phyloP scores from a whole-genome alignment of 345 rosid species.

The Balakata baccata region DNA sequence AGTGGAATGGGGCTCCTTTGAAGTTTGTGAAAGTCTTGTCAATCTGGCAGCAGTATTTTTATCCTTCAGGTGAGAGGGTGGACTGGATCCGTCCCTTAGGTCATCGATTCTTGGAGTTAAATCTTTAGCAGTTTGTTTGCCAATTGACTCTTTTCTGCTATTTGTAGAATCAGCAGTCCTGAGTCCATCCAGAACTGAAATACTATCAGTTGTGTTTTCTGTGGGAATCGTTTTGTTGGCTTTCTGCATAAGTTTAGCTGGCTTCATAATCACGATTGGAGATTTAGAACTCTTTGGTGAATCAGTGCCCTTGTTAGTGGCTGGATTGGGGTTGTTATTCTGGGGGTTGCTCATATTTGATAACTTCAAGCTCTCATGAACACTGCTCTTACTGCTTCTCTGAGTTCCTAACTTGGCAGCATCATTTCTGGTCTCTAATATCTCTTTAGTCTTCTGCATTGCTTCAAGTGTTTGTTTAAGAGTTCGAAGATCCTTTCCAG shows the following conservation, averaged over 20 bases:
- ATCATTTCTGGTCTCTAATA: conserved; percentile 40
- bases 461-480: conserved; percentile 83
- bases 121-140: conserved; percentile 47
- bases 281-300: conserved; percentile 48
- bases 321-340: conserved; percentile 32
- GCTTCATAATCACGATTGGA: conserved; percentile 51
- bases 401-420: conserved; percentile 26
- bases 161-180: conserved; percentile 33
- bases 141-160: conserved; percentile 33
- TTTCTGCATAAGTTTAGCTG: conserved; percentile 41
- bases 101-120: conserved; percentile 37
- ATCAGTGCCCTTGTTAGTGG: conserved; percentile 32
- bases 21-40: conserved; percentile 31
- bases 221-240: conserved; percentile 27
- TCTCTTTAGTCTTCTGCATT: conserved; percentile 61
- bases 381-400: conserved; percentile 21
- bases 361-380: conserved; percentile 33
- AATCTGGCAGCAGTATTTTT: conserved; percentile 32
- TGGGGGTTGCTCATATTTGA: conserved; percentile 19
- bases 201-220: conserved; percentile 26
- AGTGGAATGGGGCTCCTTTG: conserved; percentile 31
- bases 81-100: conserved; percentile 32
- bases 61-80: conserved; percentile 25
- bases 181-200: conserved; percentile 33
- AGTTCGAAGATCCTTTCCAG: conserved; percentile 86